A percentile compares a stretch with the other conserved stretches of the same genome.
These are phyloP conservation scores for Penicillium fimorum DNA, from an alignment of 495 filamentous ascomycete species.

Conservation along the genomic window DNA sequence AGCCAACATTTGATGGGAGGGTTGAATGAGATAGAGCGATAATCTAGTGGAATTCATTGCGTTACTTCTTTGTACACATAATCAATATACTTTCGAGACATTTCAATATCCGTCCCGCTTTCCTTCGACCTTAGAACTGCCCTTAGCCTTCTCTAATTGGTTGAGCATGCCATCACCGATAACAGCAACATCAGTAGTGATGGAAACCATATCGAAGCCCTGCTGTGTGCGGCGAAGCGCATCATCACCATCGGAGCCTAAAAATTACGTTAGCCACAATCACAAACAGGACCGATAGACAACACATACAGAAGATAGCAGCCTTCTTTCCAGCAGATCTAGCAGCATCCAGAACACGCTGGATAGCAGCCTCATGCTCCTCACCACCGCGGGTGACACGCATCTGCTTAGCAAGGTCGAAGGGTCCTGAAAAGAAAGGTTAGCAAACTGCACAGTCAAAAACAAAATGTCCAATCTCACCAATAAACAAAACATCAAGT, in stretches of 20 bases:
- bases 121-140: conserved; percentile 11
- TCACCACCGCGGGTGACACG: conserved; percentile 37
- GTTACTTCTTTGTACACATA: conserved; percentile 1
- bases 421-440: conserved; percentile 50
- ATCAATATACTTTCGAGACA: not conserved
- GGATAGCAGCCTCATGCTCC: conserved; percentile 61
- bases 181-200: conserved; percentile 58
- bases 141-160: conserved; percentile 35
- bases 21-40: not conserved
- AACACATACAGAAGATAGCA: conserved; percentile 67
- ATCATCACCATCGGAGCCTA: conserved; percentile 58
- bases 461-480: conserved; percentile 15
- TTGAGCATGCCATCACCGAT: conserved; percentile 39
- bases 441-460: not conserved
- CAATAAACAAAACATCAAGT: conserved; percentile 46
- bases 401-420: conserved; percentile 43
- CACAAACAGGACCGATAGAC: not conserved
- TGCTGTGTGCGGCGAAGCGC: conserved; percentile 59
- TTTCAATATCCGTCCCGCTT: conserved; percentile 10
- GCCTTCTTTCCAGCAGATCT: conserved; percentile 66
- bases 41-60: not conserved
- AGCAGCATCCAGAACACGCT: conserved; percentile 60
- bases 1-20: not conserved
- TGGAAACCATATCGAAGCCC: conserved; percentile 77
- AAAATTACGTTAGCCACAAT: not conserved